Evolutionary conservation across 129 eudicot genomes (phyloP).

Genomic region (Helianthus tuberosus): DNA sequence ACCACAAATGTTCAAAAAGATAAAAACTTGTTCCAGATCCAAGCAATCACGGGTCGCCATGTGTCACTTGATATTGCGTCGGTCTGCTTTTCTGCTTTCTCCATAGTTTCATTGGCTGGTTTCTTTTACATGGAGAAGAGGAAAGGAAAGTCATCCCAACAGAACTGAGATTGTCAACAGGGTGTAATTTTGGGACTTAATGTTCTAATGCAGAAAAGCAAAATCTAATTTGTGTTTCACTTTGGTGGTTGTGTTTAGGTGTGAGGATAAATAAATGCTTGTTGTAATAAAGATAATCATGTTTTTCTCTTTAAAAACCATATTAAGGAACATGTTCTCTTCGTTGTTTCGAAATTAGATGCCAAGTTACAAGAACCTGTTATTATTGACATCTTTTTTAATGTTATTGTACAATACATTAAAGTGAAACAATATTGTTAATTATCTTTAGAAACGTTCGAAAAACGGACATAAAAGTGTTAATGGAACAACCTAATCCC

Average conservation of each 20-base stretch:
- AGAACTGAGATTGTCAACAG: constrained; percentile 35
- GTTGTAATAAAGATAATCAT: constrained; percentile 20
- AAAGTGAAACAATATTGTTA: no score
- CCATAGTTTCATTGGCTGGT: constrained; percentile 56
- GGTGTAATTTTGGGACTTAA: constrained; percentile 2
- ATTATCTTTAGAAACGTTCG: no score
- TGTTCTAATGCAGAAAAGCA: not conserved
- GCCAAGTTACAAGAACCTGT: constrained; percentile 11
- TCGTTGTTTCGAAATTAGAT: not conserved
- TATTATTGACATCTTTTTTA: no score
- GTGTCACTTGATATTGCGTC: constrained; percentile 60
- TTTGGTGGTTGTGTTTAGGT: constrained; percentile 11
- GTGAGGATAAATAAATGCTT: constrained; percentile 18
- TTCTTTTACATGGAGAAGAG: constrained; percentile 85
- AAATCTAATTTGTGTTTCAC: not conserved
- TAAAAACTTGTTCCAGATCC: constrained; percentile 40
- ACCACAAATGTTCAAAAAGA: constrained; percentile 37
- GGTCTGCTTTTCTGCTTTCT: constrained; percentile 60
- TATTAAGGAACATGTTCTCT: not conserved
- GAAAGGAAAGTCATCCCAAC: constrained; percentile 45
- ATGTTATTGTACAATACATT: no score
- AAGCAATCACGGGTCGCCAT: constrained; percentile 62
- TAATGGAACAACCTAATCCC: no score
- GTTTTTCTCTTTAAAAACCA: not conserved
- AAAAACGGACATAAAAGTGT: no score